phyloP scores from a whole-genome alignment of 768 basidiomycete genomes.

The Mycena venus region DNA sequence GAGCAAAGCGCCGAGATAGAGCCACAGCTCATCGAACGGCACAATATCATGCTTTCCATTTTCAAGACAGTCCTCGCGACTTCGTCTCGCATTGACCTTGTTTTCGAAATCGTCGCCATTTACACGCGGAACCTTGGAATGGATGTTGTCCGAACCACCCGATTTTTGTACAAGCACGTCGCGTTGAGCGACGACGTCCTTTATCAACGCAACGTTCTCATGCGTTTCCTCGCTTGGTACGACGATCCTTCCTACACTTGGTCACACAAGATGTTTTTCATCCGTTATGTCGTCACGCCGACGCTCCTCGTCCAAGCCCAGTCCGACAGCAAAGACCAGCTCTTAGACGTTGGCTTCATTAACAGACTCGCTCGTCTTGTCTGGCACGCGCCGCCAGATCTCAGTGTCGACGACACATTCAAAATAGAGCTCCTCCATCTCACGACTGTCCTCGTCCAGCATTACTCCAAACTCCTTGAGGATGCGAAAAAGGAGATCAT shows the following conservation, averaged over 20 bases:
- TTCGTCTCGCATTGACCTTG: constrained; percentile 84
- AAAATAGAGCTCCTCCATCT: constrained; percentile 93
- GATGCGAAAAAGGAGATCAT: constrained; percentile 93
- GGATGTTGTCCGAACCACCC: constrained; percentile 82
- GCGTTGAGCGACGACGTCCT: constrained; percentile 76
- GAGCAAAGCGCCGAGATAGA: constrained; percentile 58
- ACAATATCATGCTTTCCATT: constrained; percentile 78
- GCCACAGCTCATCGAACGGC: constrained; percentile 69
- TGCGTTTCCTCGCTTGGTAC: constrained; percentile 91
- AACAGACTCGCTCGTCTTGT: constrained; percentile 77
- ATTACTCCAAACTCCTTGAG: constrained; percentile 83
- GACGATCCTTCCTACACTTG: constrained; percentile 71
- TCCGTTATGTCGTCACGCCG: constrained; percentile 90
- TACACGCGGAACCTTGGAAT: constrained; percentile 86
- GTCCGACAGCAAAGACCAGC: constrained; percentile 62
- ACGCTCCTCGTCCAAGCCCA: constrained; percentile 84
- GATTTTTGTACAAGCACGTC: constrained; percentile 90
- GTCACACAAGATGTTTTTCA: constrained; percentile 83
- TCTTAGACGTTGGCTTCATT: constrained; percentile 82
- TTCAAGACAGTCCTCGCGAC: constrained; percentile 81
- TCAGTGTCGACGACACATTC: constrained; percentile 82
- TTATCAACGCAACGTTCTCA: constrained; percentile 86
- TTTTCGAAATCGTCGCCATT: constrained; percentile 89
- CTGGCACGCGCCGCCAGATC: constrained; percentile 84
- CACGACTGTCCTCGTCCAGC: constrained; percentile 89